Percentiles rank a stretch among this genome's conserved stretches.
Conservation (phyloP, 495 filamentous ascomycete species). For the Letharia columbiana region DNA sequence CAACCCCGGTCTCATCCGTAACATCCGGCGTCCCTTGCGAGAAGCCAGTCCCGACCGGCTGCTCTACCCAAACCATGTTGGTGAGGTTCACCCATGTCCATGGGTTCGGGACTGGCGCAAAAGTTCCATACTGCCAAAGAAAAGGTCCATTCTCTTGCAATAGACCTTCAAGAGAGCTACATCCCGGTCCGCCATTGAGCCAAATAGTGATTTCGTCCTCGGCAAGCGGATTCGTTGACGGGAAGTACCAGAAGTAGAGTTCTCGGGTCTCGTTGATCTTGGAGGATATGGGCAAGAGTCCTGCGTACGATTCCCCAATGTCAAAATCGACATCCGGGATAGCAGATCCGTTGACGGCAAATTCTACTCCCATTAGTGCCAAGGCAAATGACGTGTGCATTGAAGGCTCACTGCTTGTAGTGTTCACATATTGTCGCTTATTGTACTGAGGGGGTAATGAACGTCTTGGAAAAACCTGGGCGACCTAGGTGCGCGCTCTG, state of each 20-base stretch:
- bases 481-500: conserved; percentile 16
- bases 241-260: conserved; percentile 77
- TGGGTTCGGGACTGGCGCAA: conserved; percentile 52
- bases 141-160: conserved; percentile 73
- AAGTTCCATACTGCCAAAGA: conserved; percentile 62
- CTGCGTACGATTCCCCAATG: conserved; percentile 68
- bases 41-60: conserved; percentile 71
- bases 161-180: conserved; percentile 59
- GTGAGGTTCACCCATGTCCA: conserved; percentile 67
- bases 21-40: conserved; percentile 54
- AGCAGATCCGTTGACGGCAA: conserved; percentile 54
- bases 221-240: conserved; percentile 42
- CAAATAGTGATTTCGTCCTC: conserved; percentile 55
- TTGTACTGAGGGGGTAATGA: conserved; percentile 9
- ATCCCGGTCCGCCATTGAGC: conserved; percentile 64
- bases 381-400: not conserved
- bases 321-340: conserved; percentile 70
- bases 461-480: conserved; percentile 13
- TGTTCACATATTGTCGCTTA: conserved; percentile 17
- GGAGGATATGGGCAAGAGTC: conserved; percentile 59
- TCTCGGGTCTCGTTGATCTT: conserved; percentile 43
- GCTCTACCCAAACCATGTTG: conserved; percentile 58
- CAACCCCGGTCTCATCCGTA: conserved; percentile 54
- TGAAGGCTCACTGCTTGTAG: conserved; percentile 13
- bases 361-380: conserved; percentile 33